Conservation (phyloP, 768 basidiomycete species). For the Serendipita indica region DNA sequence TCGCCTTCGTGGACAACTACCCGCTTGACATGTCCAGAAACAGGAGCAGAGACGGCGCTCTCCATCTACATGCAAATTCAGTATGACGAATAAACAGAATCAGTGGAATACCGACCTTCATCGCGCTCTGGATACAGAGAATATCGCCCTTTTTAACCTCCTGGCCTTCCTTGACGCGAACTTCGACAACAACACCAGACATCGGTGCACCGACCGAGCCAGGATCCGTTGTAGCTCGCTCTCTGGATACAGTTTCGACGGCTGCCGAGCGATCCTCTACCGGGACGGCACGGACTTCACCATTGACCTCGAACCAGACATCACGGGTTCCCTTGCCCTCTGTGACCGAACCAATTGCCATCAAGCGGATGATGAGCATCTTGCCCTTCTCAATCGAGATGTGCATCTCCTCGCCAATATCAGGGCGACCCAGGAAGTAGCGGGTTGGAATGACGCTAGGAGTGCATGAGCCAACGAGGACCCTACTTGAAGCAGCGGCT, state of each 20-base stretch:
- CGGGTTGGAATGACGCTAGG: conserved; percentile 87
- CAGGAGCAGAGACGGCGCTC: conserved; percentile 88
- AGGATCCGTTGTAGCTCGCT: conserved; percentile 86
- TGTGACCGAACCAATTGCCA: conserved; percentile 89
- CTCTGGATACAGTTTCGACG: conserved; percentile 84
- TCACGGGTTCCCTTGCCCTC: conserved; percentile 86
- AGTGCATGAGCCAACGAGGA: conserved; percentile 13
- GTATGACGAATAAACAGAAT: background rate
- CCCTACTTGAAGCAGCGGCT: conserved; percentile 18
- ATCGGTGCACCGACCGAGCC: conserved; percentile 96
- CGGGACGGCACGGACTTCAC: conserved; percentile 87
- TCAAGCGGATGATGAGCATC: conserved; percentile 87
- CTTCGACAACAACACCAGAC: conserved; percentile 97
- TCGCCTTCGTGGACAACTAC: conserved; percentile 88
- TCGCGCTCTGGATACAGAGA: conserved; percentile 85
- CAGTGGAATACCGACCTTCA: conserved; percentile 55
- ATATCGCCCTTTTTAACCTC: conserved; percentile 99
- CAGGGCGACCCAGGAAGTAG: conserved; percentile 89
- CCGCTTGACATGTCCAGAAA: conserved; percentile 90
- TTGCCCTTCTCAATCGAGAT: conserved; percentile 94
- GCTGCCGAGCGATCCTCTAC: conserved; percentile 97
- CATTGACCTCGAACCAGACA: conserved; percentile 97
- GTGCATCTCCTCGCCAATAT: conserved; percentile 89
- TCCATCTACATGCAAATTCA: conserved; percentile 62
- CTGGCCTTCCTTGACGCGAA: conserved; percentile 92